Conservation (phyloP, 2,329 filamentous ascomycete species). For the Mycosphaerella arachidis region DNA sequence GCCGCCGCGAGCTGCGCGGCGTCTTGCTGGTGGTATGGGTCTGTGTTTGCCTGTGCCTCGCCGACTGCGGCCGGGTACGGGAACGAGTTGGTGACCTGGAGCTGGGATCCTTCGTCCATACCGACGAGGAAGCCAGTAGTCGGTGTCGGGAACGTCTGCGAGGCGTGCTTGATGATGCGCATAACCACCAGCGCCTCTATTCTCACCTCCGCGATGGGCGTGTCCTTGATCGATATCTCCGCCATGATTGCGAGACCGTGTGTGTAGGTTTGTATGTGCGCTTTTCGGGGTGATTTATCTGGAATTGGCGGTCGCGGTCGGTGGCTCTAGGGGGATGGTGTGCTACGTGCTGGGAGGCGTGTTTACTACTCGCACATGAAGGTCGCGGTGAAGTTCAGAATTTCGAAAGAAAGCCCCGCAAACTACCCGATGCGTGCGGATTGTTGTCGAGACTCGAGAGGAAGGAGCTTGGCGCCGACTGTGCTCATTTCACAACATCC, state of each 20-base stretch:
- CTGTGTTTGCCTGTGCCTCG: conserved; percentile 59
- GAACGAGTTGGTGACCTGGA: conserved; percentile 93
- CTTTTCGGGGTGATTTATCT: not conserved
- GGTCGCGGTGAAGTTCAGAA: not conserved
- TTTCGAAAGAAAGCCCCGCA: not conserved
- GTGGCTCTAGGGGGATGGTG: not conserved
- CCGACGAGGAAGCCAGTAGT: conserved; percentile 89
- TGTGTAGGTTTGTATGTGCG: not conserved
- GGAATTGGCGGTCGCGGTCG: not conserved
- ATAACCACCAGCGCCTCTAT: conserved; percentile 94
- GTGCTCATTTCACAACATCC: not conserved
- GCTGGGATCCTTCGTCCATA: conserved; percentile 75
- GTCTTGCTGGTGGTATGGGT: conserved; percentile 65
- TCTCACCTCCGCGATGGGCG: conserved; percentile 67
- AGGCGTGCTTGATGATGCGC: conserved; percentile 97
- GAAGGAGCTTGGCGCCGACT: no score
- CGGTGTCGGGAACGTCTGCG: conserved; percentile 78
- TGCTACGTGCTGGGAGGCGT: not conserved
- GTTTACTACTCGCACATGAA: not conserved
- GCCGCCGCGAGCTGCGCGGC: conserved; percentile 74
- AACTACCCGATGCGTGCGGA: not conserved
- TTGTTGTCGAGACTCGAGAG: no score
- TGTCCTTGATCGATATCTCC: conserved; percentile 36
- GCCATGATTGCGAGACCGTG: conserved; percentile 23
- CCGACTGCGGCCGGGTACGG: conserved; percentile 70